Evolutionary conservation across 2,329 filamentous ascomycete species (phyloP).

Genomic region (Claviceps sp.): DNA sequence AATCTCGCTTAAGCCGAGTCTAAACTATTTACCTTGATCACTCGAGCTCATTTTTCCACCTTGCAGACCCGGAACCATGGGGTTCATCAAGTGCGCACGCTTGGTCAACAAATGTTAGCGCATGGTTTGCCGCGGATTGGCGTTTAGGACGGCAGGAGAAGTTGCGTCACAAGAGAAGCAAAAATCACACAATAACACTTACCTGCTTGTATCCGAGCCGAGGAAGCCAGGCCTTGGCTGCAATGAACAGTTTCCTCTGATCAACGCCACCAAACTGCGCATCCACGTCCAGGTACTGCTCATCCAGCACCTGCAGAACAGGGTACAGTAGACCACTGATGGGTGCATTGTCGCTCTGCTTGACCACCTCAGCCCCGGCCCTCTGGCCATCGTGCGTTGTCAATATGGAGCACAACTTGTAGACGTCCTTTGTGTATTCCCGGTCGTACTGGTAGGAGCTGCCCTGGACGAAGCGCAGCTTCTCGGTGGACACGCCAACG

Average conservation of each 20-base stretch:
- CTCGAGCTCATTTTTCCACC: slow-evolving; percentile 80
- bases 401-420: slow-evolving; percentile 56
- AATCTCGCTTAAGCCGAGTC: not conserved
- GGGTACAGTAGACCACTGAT: slow-evolving; percentile 36
- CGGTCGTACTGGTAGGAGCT: slow-evolving; percentile 64
- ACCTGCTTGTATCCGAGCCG: slow-evolving; percentile 70
- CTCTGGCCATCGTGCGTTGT: slow-evolving; percentile 76
- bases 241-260: slow-evolving; percentile 78
- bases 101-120: not conserved
- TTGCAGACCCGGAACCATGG: slow-evolving; percentile 79
- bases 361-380: slow-evolving; percentile 87
- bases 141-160: not conserved
- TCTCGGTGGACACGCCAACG: slow-evolving; percentile 64
- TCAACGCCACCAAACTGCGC: slow-evolving; percentile 77
- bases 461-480: slow-evolving; percentile 72
- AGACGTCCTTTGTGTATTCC: slow-evolving; percentile 80
- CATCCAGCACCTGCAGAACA: slow-evolving; percentile 71
- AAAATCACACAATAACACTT: not conserved
- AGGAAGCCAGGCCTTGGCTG: slow-evolving; percentile 73
- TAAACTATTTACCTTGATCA: slow-evolving; percentile 37
- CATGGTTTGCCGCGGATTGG: not conserved
- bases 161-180: too few species aligned
- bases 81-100: slow-evolving; percentile 34
- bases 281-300: slow-evolving; percentile 78
- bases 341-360: slow-evolving; percentile 69